Base-by-base conservation (phyloP, 2,329 filamentous ascomycete genomes). In the Neurospora sp. region DNA sequence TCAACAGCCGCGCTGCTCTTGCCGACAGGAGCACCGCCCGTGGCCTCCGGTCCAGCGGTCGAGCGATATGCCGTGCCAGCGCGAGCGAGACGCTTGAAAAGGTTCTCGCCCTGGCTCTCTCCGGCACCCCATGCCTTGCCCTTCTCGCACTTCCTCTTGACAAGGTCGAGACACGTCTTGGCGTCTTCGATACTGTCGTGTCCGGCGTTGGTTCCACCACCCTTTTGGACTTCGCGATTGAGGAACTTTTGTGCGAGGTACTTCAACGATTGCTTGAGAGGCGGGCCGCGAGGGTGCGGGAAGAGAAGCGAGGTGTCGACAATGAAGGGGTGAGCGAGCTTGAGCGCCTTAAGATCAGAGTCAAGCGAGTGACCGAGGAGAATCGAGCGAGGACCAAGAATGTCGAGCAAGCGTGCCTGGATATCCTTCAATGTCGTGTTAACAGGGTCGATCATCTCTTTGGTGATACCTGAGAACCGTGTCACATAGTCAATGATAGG, bases 111-210 rank as follows among this genome's bases (percentile, higher is more conserved):
- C 66, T 89, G 90, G 1, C 89, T 86, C 62, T 97, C 93, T 67
- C 88, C 88, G 0, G 90, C 91, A 42, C 93, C 96, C 92, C 94
- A 99, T 33, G 84, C 81, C 73, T 91, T 92, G 52, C 96, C 96
- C 80, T 92, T 96, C 79, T 98, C 94, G 79, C 95, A 97, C 79
- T 99, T 99, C 77, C 95, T 90, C 80, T 96, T 97, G 67, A 98
- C 89, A 1, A 99, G 89, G 76, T 98, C 94, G 15, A 99, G 89
- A 73, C 93, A 96, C 2, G 96, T 93, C 73, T 87, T 90, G 15
- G 96, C 93, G 79, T 99, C 96, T 80, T 99, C 96, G 73, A 97
- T 86, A 71, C 92, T 96, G 83, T 98, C 91, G 78, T 99, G 96
- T 17, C 96, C 96, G 17, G 78, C 78, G 17, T 85, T 84, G 17